Base-by-base conservation (phyloP, 2,329 filamentous ascomycete genomes). In the Pseudopyricularia cyperi region DNA sequence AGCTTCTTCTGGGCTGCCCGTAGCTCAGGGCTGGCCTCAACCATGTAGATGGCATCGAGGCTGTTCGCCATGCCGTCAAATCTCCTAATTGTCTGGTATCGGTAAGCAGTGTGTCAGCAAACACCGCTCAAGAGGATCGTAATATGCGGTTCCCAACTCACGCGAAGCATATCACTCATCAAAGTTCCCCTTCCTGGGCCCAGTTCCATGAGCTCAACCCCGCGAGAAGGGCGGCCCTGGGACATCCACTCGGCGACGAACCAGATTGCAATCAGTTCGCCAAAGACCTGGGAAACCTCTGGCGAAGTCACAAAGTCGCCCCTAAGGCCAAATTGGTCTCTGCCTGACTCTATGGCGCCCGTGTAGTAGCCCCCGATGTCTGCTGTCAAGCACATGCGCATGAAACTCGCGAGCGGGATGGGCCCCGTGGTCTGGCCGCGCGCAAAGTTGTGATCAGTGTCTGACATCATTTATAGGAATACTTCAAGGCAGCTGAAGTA, bases 241-340 rank as follows among this genome's bases (percentile, higher is more conserved):
- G 86, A 85, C 66, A 97, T 87, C 91, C 93, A 98, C 73, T 98
- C 93, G 42, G 91, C 83, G 50, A 97, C 84, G 55, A 95, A 83
- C 93, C 93, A 98, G 59, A 98, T 80, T 4, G 89, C 93, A 53
- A 97, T 75, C 28, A 98, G 75, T 69, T 98, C 93, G 24, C 93
- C 93, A 68, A 98, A 98, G 12, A 97, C 79, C 65, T 97, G 93
- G 1, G 90, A 96, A 60, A 98, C 97, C 68, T 98, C 93, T 0
- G 93, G 93, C 0, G 90, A 96, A 0, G 93, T 98, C 50, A 97
- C 85, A 63, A 98, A 98, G 68, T 98, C 93, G 26, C 93, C 93
- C 62, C 88, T 87, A 52, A 79, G 73, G n/a, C 93, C 93, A 60
- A 98, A 98, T 57, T 91, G 90, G 63, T 96, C 90, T 47, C 83